Percentiles rank a stretch among this genome's conserved stretches.
Evolutionary conservation across 2,329 filamentous ascomycete species (phyloP).

Genomic region (Aspergillus sp.): DNA sequence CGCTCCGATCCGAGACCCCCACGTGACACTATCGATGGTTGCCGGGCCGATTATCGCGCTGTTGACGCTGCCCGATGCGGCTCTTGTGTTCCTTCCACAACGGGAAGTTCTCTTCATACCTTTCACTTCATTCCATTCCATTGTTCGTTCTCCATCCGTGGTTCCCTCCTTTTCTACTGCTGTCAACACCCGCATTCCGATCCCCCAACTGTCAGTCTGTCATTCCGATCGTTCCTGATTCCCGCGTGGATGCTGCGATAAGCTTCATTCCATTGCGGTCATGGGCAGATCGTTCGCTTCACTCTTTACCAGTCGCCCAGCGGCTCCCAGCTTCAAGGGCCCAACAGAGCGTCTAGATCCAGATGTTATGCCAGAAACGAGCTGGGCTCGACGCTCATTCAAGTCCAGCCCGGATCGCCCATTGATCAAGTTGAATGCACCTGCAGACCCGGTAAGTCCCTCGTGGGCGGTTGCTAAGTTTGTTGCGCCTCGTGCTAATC

Average conservation of each 20-base stretch:
- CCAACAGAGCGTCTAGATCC: conserved; percentile 60
- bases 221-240: conserved; percentile 17
- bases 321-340: conserved; percentile 45
- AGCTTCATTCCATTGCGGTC: conserved; percentile 20
- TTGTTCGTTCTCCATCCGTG: conserved; percentile 9
- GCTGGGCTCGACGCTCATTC: conserved; percentile 54
- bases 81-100: not conserved
- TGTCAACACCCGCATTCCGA: conserved; percentile 1
- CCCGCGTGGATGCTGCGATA: conserved; percentile 27
- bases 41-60: conserved; percentile 13
- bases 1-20: not conserved
- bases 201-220: conserved; percentile 9
- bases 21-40: conserved; percentile 5
- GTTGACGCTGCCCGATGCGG: conserved; percentile 7
- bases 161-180: conserved; percentile 2
- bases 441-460: conserved; percentile 63
- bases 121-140: conserved; percentile 5
- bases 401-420: conserved; percentile 65
- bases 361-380: conserved; percentile 73
- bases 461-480: conserved; percentile 1
- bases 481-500: not conserved
- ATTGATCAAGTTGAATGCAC: conserved; percentile 71
- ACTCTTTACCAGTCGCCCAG: conserved; percentile 62
- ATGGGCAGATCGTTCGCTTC: conserved; percentile 54
- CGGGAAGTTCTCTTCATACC: not conserved